Conservation (phyloP, 1,284 basidiomycete genomes). For the Fistulinella staudtii region DNA sequence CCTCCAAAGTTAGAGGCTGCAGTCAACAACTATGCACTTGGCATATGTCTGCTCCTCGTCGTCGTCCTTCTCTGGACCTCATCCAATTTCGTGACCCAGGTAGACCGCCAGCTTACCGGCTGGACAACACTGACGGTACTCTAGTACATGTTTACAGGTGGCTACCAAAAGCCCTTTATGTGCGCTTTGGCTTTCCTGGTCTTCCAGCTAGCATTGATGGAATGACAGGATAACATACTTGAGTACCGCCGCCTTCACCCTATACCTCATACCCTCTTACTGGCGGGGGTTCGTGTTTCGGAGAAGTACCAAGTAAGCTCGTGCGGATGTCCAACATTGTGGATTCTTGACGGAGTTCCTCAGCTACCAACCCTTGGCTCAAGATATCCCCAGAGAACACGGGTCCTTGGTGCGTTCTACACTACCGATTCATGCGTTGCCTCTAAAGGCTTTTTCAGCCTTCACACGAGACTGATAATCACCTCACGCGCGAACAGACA, state of each 20-base stretch:
- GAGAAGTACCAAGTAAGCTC: slow-evolving; percentile 13
- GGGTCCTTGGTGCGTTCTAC: slow-evolving; percentile 17
- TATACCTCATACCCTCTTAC: slow-evolving; percentile 81
- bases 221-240: slow-evolving; percentile 73
- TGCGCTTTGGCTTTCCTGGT: slow-evolving; percentile 34
- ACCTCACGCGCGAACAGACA: slow-evolving; percentile 69
- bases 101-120: slow-evolving; percentile 27
- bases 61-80: slow-evolving; percentile 86
- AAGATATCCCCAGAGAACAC: slow-evolving; percentile 9
- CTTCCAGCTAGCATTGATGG: slow-evolving; percentile 4
- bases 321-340: neutral
- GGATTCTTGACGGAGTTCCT: neutral
- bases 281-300: slow-evolving; percentile 38
- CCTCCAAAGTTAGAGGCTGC: slow-evolving; percentile 10
- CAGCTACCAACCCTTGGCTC: slow-evolving; percentile 29
- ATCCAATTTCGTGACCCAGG: slow-evolving; percentile 78
- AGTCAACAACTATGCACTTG: slow-evolving; percentile 60
- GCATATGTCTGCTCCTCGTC: slow-evolving; percentile 67
- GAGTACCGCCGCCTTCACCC: slow-evolving; percentile 83
- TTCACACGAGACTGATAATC: slow-evolving; percentile 24
- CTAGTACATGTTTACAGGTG: slow-evolving; percentile 62
- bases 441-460: slow-evolving; percentile 5
- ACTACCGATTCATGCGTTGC: neutral
- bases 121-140: slow-evolving; percentile 7
- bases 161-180: slow-evolving; percentile 82